Evolutionary conservation across 2,329 filamentous ascomycete genomes (phyloP).

Genomic region (Alternaria arborescens): DNA sequence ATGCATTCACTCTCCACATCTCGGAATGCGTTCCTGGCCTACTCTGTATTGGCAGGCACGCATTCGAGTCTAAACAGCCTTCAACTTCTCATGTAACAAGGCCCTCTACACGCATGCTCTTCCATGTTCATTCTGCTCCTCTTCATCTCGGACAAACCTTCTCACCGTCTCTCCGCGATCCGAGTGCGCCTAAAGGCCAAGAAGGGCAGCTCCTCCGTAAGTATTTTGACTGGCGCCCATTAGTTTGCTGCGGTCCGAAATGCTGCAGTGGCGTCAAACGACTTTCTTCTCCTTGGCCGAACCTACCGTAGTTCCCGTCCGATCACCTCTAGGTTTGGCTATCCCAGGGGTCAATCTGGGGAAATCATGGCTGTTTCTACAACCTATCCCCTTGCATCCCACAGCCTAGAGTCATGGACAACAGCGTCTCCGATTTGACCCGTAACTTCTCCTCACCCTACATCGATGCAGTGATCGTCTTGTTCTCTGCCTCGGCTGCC

Average conservation of each 20-base stretch:
- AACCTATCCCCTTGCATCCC: background rate
- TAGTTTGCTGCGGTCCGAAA: background rate
- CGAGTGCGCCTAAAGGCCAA: background rate
- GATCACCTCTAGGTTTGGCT: slow-evolving; percentile 2
- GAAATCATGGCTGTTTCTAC: background rate
- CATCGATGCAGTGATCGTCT: background rate
- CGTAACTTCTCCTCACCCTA: background rate
- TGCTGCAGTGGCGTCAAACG: background rate
- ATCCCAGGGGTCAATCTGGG: slow-evolving; percentile 4
- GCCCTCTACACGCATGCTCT: background rate
- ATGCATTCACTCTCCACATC: background rate
- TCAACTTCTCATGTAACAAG: background rate
- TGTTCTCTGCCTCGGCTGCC: background rate
- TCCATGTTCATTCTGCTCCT: background rate
- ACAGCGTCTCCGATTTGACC: background rate
- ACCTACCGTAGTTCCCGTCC: slow-evolving; percentile 1
- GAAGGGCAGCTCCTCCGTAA: slow-evolving; percentile 1
- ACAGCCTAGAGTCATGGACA: background rate
- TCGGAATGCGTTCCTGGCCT: no score
- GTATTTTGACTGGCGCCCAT: background rate
- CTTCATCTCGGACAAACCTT: background rate
- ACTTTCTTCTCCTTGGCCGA: background rate
- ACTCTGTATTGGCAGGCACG: background rate
- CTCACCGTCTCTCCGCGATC: slow-evolving; percentile 3
- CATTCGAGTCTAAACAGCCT: no score